Evolutionary conservation across 495 filamentous ascomycete species (phyloP).

Genomic region (Gamarada debralockiae): DNA sequence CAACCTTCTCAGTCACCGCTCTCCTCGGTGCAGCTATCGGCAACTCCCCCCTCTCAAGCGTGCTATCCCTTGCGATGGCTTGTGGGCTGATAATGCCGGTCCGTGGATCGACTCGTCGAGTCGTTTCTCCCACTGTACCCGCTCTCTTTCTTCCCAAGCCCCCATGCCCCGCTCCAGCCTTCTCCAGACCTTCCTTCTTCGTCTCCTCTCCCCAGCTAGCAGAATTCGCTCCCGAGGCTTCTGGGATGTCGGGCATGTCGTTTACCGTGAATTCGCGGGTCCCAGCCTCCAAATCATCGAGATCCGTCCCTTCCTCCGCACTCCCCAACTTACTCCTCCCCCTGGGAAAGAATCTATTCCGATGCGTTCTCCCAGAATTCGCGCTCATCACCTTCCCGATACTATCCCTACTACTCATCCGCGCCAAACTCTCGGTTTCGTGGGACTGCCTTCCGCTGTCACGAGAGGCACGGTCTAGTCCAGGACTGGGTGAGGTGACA

Average conservation of each 20-base stretch:
- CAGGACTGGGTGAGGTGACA: slow-evolving; percentile 8
- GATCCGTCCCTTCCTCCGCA: slow-evolving; percentile 23
- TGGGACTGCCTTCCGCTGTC: not conserved
- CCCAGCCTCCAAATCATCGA: slow-evolving; percentile 34
- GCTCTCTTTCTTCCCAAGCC: not conserved
- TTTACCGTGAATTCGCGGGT: slow-evolving; percentile 11
- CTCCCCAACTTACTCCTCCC: slow-evolving; percentile 16
- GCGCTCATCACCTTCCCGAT: not conserved
- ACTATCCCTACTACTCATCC: slow-evolving; percentile 1
- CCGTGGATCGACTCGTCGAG: slow-evolving; percentile 27
- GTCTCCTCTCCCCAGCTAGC: slow-evolving; percentile 3
- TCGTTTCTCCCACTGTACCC: not conserved
- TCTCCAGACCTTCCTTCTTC: not conserved
- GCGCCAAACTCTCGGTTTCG: slow-evolving; percentile 5
- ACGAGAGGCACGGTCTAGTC: not conserved
- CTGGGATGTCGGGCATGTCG: slow-evolving; percentile 34
- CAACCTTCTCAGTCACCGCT: slow-evolving; percentile 5
- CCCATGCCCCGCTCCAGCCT: not conserved
- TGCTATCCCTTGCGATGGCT: slow-evolving; percentile 26
- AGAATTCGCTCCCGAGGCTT: slow-evolving; percentile 16
- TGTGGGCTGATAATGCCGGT: slow-evolving; percentile 30
- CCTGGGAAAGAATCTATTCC: slow-evolving; percentile 33
- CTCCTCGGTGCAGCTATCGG: slow-evolving; percentile 9
- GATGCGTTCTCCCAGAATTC: slow-evolving; percentile 20
- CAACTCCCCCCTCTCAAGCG: slow-evolving; percentile 20